These are phyloP conservation scores for Globisporangium nodosum DNA, from an alignment of 352 stramenopile species.

Conservation along the genomic window DNA sequence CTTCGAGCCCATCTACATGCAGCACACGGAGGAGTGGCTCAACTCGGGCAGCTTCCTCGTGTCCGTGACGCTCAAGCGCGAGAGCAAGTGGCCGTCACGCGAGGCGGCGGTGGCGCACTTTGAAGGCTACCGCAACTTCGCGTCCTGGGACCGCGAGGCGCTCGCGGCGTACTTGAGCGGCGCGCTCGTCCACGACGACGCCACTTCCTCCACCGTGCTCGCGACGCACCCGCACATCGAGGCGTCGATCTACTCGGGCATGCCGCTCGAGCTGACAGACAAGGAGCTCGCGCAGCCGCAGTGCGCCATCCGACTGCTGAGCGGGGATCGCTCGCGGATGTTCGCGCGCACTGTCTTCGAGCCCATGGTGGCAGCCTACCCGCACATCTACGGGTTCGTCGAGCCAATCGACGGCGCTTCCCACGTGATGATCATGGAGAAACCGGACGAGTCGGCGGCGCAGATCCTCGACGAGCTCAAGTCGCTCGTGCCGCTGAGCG, in stretches of 20 bases:
- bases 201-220: constrained; percentile 22
- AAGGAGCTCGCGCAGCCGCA: constrained; percentile 27
- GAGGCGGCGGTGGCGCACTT: constrained; percentile 22
- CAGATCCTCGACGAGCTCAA: constrained; percentile 33
- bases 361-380: constrained; percentile 20
- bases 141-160: constrained; percentile 28
- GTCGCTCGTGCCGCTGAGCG: constrained; percentile 12
- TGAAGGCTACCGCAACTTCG: constrained; percentile 33
- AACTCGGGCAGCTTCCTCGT: constrained; percentile 25
- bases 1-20: constrained; percentile 33
- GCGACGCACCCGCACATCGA: constrained; percentile 45
- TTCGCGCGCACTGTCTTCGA: constrained; percentile 29
- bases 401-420: constrained; percentile 30
- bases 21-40: constrained; percentile 7
- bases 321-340: constrained; percentile 41
- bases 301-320: constrained; percentile 34
- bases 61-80: constrained; percentile 29
- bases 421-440: constrained; percentile 51
- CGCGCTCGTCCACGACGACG: constrained; percentile 14
- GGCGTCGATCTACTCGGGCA: constrained; percentile 34
- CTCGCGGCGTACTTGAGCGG: constrained; percentile 30
- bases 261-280: constrained; percentile 25
- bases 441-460: constrained; percentile 28
- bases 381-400: constrained; percentile 35
- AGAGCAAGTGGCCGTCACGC: constrained; percentile 17